Evolutionary conservation across 345 rosid species (phyloP).

Genomic region (Cochlearia excelsa): DNA sequence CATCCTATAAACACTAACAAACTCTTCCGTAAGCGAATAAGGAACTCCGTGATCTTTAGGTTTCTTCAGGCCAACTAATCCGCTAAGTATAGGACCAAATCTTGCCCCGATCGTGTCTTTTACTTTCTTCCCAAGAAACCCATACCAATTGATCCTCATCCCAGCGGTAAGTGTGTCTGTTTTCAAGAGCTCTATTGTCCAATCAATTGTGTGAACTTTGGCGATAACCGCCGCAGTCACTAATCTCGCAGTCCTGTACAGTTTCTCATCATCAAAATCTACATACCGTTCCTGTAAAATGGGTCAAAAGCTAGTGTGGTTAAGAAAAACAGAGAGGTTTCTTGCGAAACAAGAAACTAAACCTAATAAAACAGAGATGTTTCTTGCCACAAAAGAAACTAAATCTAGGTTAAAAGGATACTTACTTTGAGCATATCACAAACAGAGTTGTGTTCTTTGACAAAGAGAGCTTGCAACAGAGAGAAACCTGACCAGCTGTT

Average conservation of each 20-base stretch:
- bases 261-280: slow-evolving; percentile 62
- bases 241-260: slow-evolving; percentile 57
- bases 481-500: slow-evolving; percentile 85
- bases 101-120: slow-evolving; percentile 60
- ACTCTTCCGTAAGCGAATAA: slow-evolving; percentile 69
- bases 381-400: slow-evolving; percentile 23
- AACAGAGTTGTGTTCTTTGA: slow-evolving; percentile 63
- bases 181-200: slow-evolving; percentile 73
- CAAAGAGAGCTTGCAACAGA: slow-evolving; percentile 62
- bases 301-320: neutral
- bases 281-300: slow-evolving; percentile 45
- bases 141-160: slow-evolving; percentile 77
- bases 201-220: slow-evolving; percentile 84
- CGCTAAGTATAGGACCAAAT: slow-evolving; percentile 55
- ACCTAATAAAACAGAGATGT: neutral
- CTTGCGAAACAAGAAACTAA: no score
- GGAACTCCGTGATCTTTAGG: slow-evolving; percentile 84
- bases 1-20: slow-evolving; percentile 70
- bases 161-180: slow-evolving; percentile 66
- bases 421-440: slow-evolving; percentile 68
- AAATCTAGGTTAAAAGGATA: neutral
- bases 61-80: slow-evolving; percentile 63
- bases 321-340: neutral
- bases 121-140: slow-evolving; percentile 63
- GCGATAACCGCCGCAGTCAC: slow-evolving; percentile 80